Evolutionary conservation across 2,329 filamentous ascomycete species (phyloP).

Genomic region (Drechslera avenae): DNA sequence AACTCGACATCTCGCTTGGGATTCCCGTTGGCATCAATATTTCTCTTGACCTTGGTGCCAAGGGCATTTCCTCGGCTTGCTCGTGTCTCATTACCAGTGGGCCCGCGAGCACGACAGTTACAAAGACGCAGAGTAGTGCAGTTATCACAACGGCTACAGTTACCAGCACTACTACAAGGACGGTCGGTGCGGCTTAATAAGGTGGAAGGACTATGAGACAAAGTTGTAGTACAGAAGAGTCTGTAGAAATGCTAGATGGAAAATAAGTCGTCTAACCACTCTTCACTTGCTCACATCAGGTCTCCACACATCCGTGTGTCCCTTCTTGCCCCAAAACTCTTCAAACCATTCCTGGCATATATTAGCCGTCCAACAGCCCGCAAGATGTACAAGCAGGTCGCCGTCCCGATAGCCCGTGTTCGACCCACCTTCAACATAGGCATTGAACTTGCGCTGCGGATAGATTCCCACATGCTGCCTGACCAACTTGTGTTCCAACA

Average conservation of each 20-base stretch:
- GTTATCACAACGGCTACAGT: conserved; percentile 21
- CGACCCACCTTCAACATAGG: conserved; percentile 43
- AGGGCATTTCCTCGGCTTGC: conserved; percentile 34
- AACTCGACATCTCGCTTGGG: conserved; percentile 20
- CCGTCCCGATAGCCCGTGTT: conserved; percentile 49
- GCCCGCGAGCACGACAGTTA: conserved; percentile 32
- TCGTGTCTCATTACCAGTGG: conserved; percentile 39
- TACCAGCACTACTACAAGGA: conserved; percentile 9
- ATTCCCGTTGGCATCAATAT: conserved; percentile 25
- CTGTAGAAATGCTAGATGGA: not conserved
- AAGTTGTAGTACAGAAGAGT: not conserved
- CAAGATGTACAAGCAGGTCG: conserved; percentile 50
- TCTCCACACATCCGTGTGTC: conserved; percentile 29
- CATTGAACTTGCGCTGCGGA: conserved; percentile 46
- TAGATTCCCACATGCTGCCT: conserved; percentile 48
- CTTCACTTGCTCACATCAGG: conserved; percentile 13
- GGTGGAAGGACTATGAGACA: not conserved
- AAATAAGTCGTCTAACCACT: not conserved
- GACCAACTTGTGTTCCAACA: conserved; percentile 45
- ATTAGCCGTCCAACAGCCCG: conserved; percentile 45
- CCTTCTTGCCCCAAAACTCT: conserved; percentile 44
- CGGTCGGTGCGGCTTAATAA: not conserved
- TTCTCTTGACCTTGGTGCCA: conserved; percentile 29
- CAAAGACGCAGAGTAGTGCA: conserved; percentile 23
- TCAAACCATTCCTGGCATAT: conserved; percentile 34